Evolutionary conservation across 2,329 filamentous ascomycete species (phyloP), one percentile per base, ranked within the genome.

Genomic region (Gyromitra esculenta): DNA sequence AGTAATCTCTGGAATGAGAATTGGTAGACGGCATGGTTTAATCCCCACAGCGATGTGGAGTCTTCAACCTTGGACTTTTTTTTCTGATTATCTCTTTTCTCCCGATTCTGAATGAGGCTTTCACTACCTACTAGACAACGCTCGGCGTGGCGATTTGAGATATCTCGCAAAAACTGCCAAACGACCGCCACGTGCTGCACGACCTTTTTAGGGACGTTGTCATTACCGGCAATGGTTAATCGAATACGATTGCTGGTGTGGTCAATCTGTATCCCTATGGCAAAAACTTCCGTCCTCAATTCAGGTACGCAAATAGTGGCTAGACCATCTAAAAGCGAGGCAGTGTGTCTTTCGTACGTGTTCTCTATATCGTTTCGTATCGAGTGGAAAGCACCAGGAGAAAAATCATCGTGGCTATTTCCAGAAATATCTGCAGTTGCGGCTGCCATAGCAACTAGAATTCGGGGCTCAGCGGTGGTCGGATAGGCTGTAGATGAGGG

Each of bases 181-280:
- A 50, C n/a, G 15, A 5, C 11, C 21, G 57, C n/a, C 4, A 72
- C 15, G 9, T 65, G 52, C 2, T 21, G 25, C 6, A 48, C 9
- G 1, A 7, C 25, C 1, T 39, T 45, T 31, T 59, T 11, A 2
- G 50, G 5, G 43, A 74, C 64, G 4, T 73, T 54, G 5, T 68
- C 5, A 25, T 73, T 73, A 48, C 56, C 63, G 43, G 50, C 43
- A 69, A 74, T 18, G 5, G 41, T 68, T 25, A 74, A 25, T 2
- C 43, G 45, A 4, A 68, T 41, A 9, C 9, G n/a, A 6, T 41
- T 54, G 2, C 43, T 8, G 48, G 5, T 1, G 8, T 69, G 9
- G 43, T 68, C 52, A 9, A 68, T 11, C 43, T 69, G 63, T 45
- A 74, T 35, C 18, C 43, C 71, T 56, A 69, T 25, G 18, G 71